Evolutionary conservation across 75 land plant genomes (phyloP).

Genomic region (Sequoiadendron giganteum): DNA sequence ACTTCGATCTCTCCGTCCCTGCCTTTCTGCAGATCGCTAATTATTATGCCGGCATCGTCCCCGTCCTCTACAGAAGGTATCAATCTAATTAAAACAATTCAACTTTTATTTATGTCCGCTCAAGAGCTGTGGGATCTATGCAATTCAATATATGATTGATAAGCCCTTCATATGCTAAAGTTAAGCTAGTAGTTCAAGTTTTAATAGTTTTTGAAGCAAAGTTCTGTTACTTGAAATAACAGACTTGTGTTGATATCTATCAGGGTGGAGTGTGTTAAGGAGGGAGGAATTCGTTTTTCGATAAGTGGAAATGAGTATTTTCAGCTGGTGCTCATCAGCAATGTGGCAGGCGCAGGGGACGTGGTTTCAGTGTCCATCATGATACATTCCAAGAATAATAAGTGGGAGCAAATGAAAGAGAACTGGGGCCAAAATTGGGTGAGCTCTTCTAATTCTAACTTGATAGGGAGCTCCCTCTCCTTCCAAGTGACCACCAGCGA

Average conservation of each 20-base stretch:
- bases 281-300: background rate
- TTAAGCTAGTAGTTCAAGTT: no score
- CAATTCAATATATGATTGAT: no score
- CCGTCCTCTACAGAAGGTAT: conserved; percentile 8
- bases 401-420: conserved; percentile 14
- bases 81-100: no score
- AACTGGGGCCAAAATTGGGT: conserved; percentile 27
- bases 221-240: no score
- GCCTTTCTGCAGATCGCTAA: conserved; percentile 12
- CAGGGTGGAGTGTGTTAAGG: background rate
- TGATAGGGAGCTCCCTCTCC: conserved; percentile 10
- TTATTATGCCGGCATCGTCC: conserved; percentile 16
- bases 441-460: background rate
- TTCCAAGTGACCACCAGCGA: conserved; percentile 18
- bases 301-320: background rate
- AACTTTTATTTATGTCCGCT: no score
- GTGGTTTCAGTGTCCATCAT: conserved; percentile 14
- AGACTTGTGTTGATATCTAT: no score
- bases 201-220: no score
- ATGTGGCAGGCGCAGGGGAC: conserved; percentile 29
- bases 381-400: background rate
- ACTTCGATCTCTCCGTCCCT: conserved; percentile 22
- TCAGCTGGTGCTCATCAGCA: background rate
- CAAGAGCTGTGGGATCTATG: no score
- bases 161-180: no score